These are phyloP conservation scores for Neonectria punicea DNA, from an alignment of 2,329 filamentous ascomycete species.

Conservation along the genomic window DNA sequence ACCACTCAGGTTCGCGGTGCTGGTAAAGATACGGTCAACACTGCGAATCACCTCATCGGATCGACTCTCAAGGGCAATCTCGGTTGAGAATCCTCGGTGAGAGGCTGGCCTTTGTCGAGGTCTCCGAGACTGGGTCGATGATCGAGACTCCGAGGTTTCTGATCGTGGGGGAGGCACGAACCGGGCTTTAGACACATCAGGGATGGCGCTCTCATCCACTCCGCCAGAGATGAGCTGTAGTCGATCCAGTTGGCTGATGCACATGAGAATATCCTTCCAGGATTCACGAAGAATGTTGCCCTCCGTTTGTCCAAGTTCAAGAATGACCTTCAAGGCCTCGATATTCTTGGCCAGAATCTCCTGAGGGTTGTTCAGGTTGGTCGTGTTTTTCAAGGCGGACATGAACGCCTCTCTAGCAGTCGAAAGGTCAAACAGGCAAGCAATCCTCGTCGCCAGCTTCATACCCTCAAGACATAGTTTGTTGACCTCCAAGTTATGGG, in stretches of 20 bases:
- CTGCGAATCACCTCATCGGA: conserved; percentile 93
- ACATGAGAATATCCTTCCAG: conserved; percentile 95
- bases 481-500: conserved; percentile 91
- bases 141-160: conserved; percentile 67
- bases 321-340: conserved; percentile 88
- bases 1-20: conserved; percentile 90
- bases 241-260: conserved; percentile 93
- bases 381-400: conserved; percentile 89
- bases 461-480: conserved; percentile 94
- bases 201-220: conserved; percentile 90
- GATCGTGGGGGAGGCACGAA: conserved; percentile 71
- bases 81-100: conserved; percentile 74
- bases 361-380: conserved; percentile 93
- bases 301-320: conserved; percentile 93
- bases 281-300: conserved; percentile 89
- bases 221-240: conserved; percentile 95
- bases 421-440: conserved; percentile 91
- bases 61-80: conserved; percentile 90
- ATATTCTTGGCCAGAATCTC: conserved; percentile 98
- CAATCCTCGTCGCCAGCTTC: conserved; percentile 91
- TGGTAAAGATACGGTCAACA: conserved; percentile 96
- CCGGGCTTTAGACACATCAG: conserved; percentile 88
- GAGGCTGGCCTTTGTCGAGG: conserved; percentile 64
- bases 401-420: conserved; percentile 97
- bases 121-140: conserved; percentile 71